A percentile compares a stretch with the other conserved stretches of the same genome.
Conservation (phyloP, 805 yeast species). For the Candida xyloterini region DNA sequence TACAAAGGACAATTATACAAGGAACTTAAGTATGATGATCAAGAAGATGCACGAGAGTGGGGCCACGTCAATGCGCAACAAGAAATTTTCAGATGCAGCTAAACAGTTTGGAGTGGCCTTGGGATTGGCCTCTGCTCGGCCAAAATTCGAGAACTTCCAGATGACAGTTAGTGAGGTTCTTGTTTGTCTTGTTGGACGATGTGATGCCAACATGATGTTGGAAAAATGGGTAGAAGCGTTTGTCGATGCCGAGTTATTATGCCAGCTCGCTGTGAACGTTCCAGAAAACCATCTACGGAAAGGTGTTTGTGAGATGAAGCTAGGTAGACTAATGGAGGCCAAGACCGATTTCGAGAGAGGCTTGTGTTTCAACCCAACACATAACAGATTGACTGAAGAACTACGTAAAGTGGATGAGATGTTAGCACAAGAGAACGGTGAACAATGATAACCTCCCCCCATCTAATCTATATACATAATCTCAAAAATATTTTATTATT, state of each 20-base stretch:
- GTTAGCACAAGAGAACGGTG: conserved; percentile 60
- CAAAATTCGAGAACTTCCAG: conserved; percentile 72
- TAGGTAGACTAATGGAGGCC: conserved; percentile 62
- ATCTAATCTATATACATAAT: neutral
- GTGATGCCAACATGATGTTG: conserved; percentile 62
- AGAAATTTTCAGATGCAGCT: conserved; percentile 55
- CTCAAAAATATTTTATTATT: neutral
- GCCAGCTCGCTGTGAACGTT: conserved; percentile 53
- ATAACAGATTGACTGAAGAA: conserved; percentile 48
- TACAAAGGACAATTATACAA: conserved; percentile 52
- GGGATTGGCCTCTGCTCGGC: conserved; percentile 64
- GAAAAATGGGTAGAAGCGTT: conserved; percentile 56
- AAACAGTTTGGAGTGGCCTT: conserved; percentile 64
- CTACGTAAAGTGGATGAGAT: conserved; percentile 44
- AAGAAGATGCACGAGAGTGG: conserved; percentile 67
- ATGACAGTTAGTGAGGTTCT: conserved; percentile 66
- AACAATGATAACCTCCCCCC: conserved; percentile 19
- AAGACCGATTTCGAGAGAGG: conserved; percentile 72
- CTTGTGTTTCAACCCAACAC: conserved; percentile 55
- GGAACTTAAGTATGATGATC: conserved; percentile 54
- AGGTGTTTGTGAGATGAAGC: conserved; percentile 58
- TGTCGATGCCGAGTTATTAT: conserved; percentile 66
- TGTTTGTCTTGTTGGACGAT: conserved; percentile 63
- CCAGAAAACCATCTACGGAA: conserved; percentile 74
- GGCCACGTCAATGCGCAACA: conserved; percentile 51